A percentile compares a stretch with the other conserved stretches of the same genome.
phyloP scores from a whole-genome alignment of 2,329 filamentous ascomycete species.

The Phialophora chinensis region DNA sequence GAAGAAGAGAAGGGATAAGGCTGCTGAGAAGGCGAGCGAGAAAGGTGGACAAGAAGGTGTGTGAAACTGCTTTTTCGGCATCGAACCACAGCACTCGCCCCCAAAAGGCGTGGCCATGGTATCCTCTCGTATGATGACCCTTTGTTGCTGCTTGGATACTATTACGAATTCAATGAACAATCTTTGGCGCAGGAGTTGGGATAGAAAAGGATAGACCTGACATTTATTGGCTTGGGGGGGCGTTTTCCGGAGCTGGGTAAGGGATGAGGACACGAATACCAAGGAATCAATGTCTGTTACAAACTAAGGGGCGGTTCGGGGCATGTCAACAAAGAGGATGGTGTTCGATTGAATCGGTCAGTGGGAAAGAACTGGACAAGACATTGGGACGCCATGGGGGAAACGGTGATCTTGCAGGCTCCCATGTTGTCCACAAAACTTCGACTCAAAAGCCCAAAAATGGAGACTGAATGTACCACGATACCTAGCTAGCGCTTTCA shows the following conservation, averaged over 20 bases:
- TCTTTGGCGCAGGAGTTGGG: background rate
- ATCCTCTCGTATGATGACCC: no score
- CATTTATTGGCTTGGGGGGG: background rate
- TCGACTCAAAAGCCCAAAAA: background rate
- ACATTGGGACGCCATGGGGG: background rate
- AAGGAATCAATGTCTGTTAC: background rate
- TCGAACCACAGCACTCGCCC: background rate
- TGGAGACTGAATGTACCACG: background rate
- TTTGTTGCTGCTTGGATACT: background rate
- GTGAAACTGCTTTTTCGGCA: background rate
- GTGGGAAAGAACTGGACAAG: background rate
- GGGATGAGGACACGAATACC: background rate
- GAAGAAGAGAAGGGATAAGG: conserved; percentile 43
- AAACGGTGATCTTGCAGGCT: background rate
- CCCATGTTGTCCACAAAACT: background rate
- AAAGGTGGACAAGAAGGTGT: conserved; percentile 26
- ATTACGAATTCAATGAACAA: background rate
- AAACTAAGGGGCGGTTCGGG: background rate
- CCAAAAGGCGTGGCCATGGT: background rate
- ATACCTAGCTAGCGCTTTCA: background rate
- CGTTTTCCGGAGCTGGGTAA: background rate
- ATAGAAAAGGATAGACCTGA: background rate
- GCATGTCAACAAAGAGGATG: background rate
- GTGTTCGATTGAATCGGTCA: background rate
- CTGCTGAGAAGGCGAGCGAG: conserved; percentile 31